phyloP scores from a whole-genome alignment of 1,284 basidiomycete genomes.

The Fomes fomentarius region DNA sequence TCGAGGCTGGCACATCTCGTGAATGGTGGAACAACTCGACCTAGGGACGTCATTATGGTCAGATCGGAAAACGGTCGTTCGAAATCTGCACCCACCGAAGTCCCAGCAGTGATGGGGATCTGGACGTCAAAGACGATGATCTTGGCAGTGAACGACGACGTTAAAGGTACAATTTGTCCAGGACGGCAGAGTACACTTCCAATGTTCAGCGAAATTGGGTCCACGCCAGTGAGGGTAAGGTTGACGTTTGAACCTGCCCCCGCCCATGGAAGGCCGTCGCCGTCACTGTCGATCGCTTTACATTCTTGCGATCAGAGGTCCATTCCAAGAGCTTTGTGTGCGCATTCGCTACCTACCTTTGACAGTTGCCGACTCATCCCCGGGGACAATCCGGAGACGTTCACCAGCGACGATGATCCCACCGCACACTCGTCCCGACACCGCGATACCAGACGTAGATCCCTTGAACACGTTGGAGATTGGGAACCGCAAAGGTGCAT shows the following conservation, averaged over 20 bases:
- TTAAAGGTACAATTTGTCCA: conserved; percentile 72
- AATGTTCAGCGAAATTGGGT: conserved; percentile 85
- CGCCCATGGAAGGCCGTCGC: conserved; percentile 82
- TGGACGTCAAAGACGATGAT: conserved; percentile 95
- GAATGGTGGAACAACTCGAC: conserved; percentile 96
- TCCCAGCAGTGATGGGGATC: conserved; percentile 87
- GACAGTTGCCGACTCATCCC: conserved; percentile 88
- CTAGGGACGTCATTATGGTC: conserved; percentile 39
- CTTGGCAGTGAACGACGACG: conserved; percentile 79
- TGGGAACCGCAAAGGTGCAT: conserved; percentile 83
- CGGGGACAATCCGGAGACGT: conserved; percentile 83
- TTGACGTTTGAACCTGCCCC: conserved; percentile 91
- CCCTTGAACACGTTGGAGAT: conserved; percentile 96
- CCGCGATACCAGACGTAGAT: conserved; percentile 78
- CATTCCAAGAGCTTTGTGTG: too few species aligned
- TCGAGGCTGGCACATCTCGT: conserved; percentile 86
- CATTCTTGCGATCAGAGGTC: neutral
- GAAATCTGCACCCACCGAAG: conserved; percentile 61
- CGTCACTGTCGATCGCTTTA: conserved; percentile 87
- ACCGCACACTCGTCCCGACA: conserved; percentile 86
- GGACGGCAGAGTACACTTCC: conserved; percentile 90
- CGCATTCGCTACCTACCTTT: too few species aligned
- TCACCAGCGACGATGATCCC: conserved; percentile 95
- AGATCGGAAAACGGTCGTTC: neutral
- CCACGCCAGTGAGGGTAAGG: conserved; percentile 83